These are phyloP conservation scores for Canariomyces notabilis DNA, from an alignment of 2,329 filamentous ascomycete genomes.

Conservation along the genomic window DNA sequence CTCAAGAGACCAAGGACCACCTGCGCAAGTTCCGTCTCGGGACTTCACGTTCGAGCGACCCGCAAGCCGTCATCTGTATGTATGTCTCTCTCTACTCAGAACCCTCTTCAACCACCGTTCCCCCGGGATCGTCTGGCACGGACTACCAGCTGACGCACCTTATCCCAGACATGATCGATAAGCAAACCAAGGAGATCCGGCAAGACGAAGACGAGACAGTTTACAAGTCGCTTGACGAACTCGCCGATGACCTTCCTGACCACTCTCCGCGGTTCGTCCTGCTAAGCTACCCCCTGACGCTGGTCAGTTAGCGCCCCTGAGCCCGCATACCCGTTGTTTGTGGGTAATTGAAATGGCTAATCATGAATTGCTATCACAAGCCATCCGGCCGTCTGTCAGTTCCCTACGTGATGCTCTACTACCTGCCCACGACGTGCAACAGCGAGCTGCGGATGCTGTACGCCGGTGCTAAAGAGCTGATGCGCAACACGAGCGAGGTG, in stretches of 20 bases:
- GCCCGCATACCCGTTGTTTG: background rate
- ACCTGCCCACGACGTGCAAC: conserved; percentile 88
- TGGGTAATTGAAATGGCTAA: background rate
- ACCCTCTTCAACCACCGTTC: background rate
- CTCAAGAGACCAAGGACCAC: conserved; percentile 79
- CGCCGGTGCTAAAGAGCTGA: conserved; percentile 90
- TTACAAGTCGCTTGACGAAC: conserved; percentile 74
- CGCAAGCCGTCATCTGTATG: conserved; percentile 93
- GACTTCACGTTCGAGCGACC: conserved; percentile 78
- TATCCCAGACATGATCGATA: conserved; percentile 71
- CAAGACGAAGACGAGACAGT: conserved; percentile 70
- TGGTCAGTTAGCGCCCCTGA: conserved; percentile 47
- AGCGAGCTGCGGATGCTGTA: conserved; percentile 86
- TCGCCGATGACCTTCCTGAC: conserved; percentile 87
- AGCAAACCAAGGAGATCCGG: conserved; percentile 82
- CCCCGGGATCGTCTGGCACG: background rate
- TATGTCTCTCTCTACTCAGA: conserved; percentile 35
- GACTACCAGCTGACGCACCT: background rate
- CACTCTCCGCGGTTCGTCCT: conserved; percentile 86
- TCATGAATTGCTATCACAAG: conserved; percentile 40
- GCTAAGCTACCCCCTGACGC: conserved; percentile 82
- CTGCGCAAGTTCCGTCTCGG: conserved; percentile 91
- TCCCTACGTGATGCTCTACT: conserved; percentile 92
- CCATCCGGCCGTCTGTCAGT: conserved; percentile 78
- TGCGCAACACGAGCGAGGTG: conserved; percentile 91